Conservation (phyloP, 192 early-diverging fungal genomes). For the Allomyces javanicus region DNA sequence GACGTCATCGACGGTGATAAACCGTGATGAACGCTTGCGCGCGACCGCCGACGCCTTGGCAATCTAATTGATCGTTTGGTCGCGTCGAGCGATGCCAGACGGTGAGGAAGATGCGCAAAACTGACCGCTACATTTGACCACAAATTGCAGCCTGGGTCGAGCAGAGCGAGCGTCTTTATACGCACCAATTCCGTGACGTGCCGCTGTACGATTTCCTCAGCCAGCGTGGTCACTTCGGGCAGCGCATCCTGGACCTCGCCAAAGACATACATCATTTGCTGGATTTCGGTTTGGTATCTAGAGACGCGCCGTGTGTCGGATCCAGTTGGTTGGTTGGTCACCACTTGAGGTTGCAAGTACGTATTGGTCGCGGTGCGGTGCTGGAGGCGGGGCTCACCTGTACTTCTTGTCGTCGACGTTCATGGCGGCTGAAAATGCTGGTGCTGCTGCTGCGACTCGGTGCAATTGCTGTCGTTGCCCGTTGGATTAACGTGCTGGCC, state of each 20-base stretch:
- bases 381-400: too few species aligned
- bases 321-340: too few species aligned
- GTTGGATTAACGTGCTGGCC: too few species aligned
- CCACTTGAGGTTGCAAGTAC: too few species aligned
- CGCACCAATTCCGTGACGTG: slow-evolving; percentile 85
- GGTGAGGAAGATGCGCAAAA: background rate
- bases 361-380: too few species aligned
- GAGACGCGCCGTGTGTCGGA: too few species aligned
- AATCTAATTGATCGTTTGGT: slow-evolving; percentile 21
- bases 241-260: slow-evolving; percentile 82
- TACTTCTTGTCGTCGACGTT: too few species aligned
- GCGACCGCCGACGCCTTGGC: slow-evolving; percentile 74
- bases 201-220: slow-evolving; percentile 86
- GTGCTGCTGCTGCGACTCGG: too few species aligned
- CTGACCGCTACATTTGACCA: background rate
- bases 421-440: too few species aligned
- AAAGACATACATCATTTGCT: slow-evolving; percentile 99
- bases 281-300: slow-evolving; percentile 55
- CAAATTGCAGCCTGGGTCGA: background rate
- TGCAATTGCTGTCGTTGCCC: too few species aligned
- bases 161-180: background rate
- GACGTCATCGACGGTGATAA: slow-evolving; percentile 70
- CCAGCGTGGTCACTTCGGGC: slow-evolving; percentile 66
- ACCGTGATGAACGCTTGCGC: slow-evolving; percentile 55
- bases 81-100: background rate